These are phyloP conservation scores for Cladorrhinum sp. DNA, from an alignment of 2,329 filamentous ascomycete genomes.

Conservation along the genomic window DNA sequence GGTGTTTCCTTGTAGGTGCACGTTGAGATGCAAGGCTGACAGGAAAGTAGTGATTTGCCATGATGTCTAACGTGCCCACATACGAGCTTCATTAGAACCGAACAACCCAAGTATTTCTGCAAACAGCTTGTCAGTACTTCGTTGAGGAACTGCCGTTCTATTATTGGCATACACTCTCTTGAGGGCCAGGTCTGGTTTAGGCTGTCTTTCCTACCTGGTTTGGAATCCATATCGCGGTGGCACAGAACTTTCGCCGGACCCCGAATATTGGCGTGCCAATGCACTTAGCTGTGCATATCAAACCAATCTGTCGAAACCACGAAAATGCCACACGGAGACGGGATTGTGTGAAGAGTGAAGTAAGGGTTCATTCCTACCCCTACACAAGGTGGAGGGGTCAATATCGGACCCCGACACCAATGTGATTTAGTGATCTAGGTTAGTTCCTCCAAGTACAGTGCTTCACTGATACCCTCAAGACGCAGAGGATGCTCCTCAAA, in stretches of 20 bases:
- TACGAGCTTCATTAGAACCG: no score
- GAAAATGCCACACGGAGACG: neutral
- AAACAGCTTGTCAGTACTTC: no score
- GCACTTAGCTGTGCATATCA: neutral
- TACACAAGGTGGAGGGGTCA: neutral
- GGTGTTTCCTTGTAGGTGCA: no score
- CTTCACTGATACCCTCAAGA: no score
- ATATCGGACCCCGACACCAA: neutral
- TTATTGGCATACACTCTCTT: neutral
- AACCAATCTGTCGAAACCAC: neutral
- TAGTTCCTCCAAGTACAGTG: no score
- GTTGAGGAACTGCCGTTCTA: no score
- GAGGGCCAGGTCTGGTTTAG: neutral
- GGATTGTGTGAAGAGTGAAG: neutral
- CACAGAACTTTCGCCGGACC: neutral
- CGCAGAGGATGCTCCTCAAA: no score
- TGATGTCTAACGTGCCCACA: no score
- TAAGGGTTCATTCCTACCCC: neutral
- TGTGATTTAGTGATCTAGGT: no score
- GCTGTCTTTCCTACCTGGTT: neutral
- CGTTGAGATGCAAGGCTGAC: no score
- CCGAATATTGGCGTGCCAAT: neutral
- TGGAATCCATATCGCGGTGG: neutral
- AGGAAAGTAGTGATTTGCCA: no score
- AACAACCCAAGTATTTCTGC: no score